Conservation (phyloP, 257 asterid genomes). For the Rubia yunnanensis region DNA sequence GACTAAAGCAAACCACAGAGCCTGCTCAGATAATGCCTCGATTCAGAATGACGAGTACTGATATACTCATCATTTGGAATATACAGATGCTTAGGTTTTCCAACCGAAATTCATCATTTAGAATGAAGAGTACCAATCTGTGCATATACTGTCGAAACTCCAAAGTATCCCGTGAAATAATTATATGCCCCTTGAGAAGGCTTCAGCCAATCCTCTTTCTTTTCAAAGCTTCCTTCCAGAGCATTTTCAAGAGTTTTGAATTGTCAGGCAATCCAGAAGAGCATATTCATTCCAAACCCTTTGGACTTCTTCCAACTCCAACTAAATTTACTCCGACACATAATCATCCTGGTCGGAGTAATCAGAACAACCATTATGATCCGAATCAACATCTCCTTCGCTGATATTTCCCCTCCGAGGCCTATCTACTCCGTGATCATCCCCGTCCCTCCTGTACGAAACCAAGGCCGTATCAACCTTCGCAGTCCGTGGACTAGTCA, state of each 20-base stretch:
- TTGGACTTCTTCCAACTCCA: neutral
- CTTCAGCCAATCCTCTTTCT: neutral
- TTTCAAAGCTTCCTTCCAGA: neutral
- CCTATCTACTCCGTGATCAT: constrained; percentile 25
- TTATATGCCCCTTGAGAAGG: neutral
- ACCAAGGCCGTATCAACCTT: constrained; percentile 36
- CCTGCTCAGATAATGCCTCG: neutral
- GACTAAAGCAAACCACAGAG: neutral
- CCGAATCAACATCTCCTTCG: constrained; percentile 20
- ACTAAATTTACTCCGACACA: neutral
- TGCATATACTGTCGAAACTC: neutral
- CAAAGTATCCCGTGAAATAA: neutral
- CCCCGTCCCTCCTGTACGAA: constrained; percentile 33
- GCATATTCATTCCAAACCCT: no score
- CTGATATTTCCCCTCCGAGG: constrained; percentile 10
- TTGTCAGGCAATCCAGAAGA: neutral
- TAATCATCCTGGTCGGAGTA: constrained; percentile 25
- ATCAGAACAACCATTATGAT: constrained; percentile 20
- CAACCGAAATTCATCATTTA: no score
- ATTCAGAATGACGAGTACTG: neutral
- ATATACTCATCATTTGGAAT: neutral
- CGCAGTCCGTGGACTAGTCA: constrained; percentile 71
- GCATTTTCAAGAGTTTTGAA: neutral
- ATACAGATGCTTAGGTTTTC: neutral
- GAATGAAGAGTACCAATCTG: no score